Percentiles rank a stretch among this genome's conserved stretches.
phyloP scores from a whole-genome alignment of 768 basidiomycete genomes.

The Tylopilus subfusipes region DNA sequence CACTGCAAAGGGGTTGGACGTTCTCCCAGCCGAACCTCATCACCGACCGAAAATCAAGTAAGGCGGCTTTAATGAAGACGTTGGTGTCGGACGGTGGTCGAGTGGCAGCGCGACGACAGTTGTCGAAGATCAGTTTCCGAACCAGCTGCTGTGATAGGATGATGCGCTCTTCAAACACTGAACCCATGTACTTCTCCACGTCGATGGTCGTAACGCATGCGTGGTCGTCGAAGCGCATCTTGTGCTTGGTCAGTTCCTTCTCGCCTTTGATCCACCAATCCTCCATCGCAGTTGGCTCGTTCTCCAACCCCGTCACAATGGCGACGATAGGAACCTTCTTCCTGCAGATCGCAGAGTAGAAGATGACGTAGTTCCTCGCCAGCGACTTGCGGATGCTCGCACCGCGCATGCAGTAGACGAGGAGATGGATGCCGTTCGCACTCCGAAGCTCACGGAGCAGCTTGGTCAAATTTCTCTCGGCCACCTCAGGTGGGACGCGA shows the following conservation, averaged over 20 bases:
- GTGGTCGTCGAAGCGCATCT: constrained; percentile 38
- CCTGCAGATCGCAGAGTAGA: constrained; percentile 30
- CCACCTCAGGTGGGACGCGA: constrained; percentile 23
- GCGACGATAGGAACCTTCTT: constrained; percentile 31
- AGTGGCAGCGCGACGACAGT: constrained; percentile 14
- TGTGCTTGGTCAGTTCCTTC: constrained; percentile 26
- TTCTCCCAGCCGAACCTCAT: constrained; percentile 26
- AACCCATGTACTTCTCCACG: constrained; percentile 8
- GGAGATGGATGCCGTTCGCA: constrained; percentile 29
- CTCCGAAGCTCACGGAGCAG: constrained; percentile 31
- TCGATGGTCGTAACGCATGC: constrained; percentile 41
- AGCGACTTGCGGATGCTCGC: constrained; percentile 24
- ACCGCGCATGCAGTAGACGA: constrained; percentile 35
- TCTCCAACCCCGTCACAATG: constrained; percentile 34
- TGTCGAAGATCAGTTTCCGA: constrained; percentile 19
- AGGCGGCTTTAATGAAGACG: constrained; percentile 25
- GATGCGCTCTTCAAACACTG: constrained; percentile 19
- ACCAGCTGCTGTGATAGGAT: constrained; percentile 20
- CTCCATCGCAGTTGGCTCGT: constrained; percentile 31
- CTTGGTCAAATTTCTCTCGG: constrained; percentile 22
- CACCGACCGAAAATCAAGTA: constrained; percentile 26
- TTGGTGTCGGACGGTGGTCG: constrained; percentile 20
- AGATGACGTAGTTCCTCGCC: constrained; percentile 30
- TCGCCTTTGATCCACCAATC: constrained; percentile 39
- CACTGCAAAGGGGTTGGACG: constrained; percentile 11